Evolutionary conservation across 169 alveolate genomes (phyloP).

Genomic region (Plasmodium vinckei): DNA sequence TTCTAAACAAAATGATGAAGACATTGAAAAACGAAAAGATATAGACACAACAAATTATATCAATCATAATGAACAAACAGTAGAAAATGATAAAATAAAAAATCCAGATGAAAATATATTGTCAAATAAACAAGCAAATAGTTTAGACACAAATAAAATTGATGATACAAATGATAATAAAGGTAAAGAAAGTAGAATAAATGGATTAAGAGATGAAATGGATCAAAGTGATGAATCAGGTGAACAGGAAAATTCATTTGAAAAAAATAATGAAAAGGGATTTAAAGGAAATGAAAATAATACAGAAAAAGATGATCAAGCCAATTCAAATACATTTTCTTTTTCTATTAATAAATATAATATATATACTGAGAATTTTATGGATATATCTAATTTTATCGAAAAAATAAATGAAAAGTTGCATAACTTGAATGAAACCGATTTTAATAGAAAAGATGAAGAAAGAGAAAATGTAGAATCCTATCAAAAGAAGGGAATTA

Average conservation of each 20-base stretch:
- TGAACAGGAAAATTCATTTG: background rate
- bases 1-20: slow-evolving; percentile 11
- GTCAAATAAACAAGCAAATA: slow-evolving; percentile 31
- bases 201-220: background rate
- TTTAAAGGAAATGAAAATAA: slow-evolving; percentile 12
- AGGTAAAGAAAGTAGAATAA: background rate
- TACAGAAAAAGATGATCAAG: slow-evolving; percentile 9
- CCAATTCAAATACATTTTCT: slow-evolving; percentile 29
- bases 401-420: slow-evolving; percentile 47
- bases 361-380: slow-evolving; percentile 61
- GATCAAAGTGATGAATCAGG: background rate
- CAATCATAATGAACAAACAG: background rate
- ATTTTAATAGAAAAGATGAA: slow-evolving; percentile 25
- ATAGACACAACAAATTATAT: background rate
- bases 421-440: slow-evolving; percentile 15
- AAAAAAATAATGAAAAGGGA: background rate
- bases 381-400: slow-evolving; percentile 57
- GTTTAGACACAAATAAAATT: background rate
- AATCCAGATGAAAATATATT: slow-evolving; percentile 9
- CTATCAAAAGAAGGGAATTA: slow-evolving; percentile 60
- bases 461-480: slow-evolving; percentile 40
- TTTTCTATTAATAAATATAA: slow-evolving; percentile 61
- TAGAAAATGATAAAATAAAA: background rate
- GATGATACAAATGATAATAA: background rate
- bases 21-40: background rate